Evolutionary conservation across 2,329 filamentous ascomycete species (phyloP), one percentile per base, ranked within the genome.

Genomic region (Pseudogymnoascus sp.): DNA sequence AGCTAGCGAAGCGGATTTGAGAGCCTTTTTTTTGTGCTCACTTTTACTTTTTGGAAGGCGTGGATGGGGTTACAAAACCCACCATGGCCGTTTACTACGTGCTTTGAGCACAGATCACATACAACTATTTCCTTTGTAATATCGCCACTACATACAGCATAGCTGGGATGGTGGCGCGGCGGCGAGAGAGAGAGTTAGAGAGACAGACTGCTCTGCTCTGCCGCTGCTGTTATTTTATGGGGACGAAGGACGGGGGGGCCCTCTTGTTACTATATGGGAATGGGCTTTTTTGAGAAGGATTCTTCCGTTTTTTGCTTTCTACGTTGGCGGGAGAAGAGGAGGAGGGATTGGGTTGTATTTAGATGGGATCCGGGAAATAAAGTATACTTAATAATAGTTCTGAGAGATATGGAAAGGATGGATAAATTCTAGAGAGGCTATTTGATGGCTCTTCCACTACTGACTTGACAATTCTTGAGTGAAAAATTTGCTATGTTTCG

Each of bases 101-200:
- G 42, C 21, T n/a, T 46, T 25, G 3, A 1, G 42, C 21, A 46
- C 42, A 42, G 21, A n/a, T 25, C 42, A 46, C 42, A 46, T 46
- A 46, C 21, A 44, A 46, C 42, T 46, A 46, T 46, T 46, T 46
- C 42, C 42, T 46, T 46, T 46, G 42, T 46, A 46, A 46, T 46
- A 46, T 21, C 21, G n/a, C 42, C 21, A 25, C 42, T 21, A 25
- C 12, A 21, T 12, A 25, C 12, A 34, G 31, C 31, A 25, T 18
- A 46, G 42, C 21, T 46, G 21, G 21, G 25, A 12, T 12, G 37
- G 21, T 46, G 42, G 42, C 42, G 21, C 42, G 42, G 42, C 42
- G 42, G 42, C 18, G 18, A 46, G 42, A 7, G 21, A 44, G 40
- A 11, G 18, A 25, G 42, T 11, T 3, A 40, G 12, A 38, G 40